These are phyloP conservation scores for Aspergillus sp. DNA, from an alignment of 2,329 filamentous ascomycete species.

Conservation along the genomic window DNA sequence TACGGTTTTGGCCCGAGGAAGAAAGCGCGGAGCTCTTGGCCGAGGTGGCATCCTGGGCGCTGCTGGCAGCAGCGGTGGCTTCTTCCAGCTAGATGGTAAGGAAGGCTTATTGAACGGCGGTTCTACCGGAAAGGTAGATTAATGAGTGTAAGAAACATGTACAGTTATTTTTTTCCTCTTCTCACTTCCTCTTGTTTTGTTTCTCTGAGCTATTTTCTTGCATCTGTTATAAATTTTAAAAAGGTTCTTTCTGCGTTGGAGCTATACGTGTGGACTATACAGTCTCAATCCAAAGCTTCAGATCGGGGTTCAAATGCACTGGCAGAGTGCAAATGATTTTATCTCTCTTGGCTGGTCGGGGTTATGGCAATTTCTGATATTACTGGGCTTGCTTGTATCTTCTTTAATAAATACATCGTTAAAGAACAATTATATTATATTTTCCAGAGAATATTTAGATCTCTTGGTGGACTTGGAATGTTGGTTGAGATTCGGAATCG, in stretches of 20 bases:
- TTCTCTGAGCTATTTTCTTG: slow-evolving; percentile 11
- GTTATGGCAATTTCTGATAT: not conserved
- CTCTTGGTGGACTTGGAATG: slow-evolving; percentile 1
- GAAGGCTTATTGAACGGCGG: slow-evolving; percentile 41
- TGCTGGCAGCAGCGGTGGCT: slow-evolving; percentile 31
- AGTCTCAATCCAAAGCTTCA: no score
- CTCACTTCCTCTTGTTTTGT: slow-evolving; percentile 17
- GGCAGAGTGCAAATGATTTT: no score
- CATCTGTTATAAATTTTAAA: no score
- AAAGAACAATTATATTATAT: not conserved
- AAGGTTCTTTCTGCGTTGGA: no score
- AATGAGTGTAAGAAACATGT: slow-evolving; percentile 23
- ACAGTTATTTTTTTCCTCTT: slow-evolving; percentile 26
- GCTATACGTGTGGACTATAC: no score
- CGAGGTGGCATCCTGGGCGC: slow-evolving; percentile 34
- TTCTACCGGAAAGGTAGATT: slow-evolving; percentile 45
- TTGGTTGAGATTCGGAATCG: not conserved
- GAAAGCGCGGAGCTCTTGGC: slow-evolving; percentile 20
- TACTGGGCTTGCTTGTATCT: slow-evolving; percentile 1
- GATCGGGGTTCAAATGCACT: no score
- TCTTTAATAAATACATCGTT: no score
- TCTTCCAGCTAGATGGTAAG: slow-evolving; percentile 46
- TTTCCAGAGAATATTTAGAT: not conserved
- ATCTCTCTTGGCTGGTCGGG: slow-evolving; percentile 11
- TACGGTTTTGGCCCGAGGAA: slow-evolving; percentile 29